Evolutionary conservation across 139 green algal genomes (phyloP).

Genomic region (Tetraselmis striata): DNA sequence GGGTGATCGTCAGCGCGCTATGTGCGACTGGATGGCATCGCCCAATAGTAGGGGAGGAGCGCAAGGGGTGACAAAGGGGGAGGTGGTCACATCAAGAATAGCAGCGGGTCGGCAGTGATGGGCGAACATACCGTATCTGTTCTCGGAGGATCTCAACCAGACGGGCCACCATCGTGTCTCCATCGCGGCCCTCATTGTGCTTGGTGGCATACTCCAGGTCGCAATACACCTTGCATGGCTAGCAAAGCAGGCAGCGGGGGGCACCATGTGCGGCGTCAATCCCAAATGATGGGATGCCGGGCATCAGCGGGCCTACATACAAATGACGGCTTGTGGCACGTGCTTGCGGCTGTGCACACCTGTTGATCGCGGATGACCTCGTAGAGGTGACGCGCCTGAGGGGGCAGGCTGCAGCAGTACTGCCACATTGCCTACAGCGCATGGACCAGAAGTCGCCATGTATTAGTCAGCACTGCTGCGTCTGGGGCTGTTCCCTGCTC

Average conservation of each 20-base stretch:
- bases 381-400: neutral
- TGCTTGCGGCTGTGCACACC: too few species aligned
- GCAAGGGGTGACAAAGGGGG: neutral
- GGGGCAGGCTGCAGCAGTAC: neutral
- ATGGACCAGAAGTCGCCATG: neutral
- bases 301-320: too few species aligned
- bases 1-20: too few species aligned
- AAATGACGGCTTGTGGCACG: too few species aligned
- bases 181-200: neutral
- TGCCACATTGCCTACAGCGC: neutral
- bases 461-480: neutral
- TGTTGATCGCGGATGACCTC: neutral
- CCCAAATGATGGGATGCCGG: too few species aligned
- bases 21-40: too few species aligned
- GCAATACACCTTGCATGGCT: neutral
- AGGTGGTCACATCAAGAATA: neutral
- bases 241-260: too few species aligned
- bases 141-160: neutral
- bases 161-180: neutral
- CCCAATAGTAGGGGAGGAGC: neutral
- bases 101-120: too few species aligned
- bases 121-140: neutral
- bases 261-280: too few species aligned
- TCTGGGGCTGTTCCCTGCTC: neutral
- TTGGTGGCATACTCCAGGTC: neutral